These are phyloP conservation scores for Pythium chondricola DNA, from an alignment of 352 stramenopile species.

Conservation along the genomic window DNA sequence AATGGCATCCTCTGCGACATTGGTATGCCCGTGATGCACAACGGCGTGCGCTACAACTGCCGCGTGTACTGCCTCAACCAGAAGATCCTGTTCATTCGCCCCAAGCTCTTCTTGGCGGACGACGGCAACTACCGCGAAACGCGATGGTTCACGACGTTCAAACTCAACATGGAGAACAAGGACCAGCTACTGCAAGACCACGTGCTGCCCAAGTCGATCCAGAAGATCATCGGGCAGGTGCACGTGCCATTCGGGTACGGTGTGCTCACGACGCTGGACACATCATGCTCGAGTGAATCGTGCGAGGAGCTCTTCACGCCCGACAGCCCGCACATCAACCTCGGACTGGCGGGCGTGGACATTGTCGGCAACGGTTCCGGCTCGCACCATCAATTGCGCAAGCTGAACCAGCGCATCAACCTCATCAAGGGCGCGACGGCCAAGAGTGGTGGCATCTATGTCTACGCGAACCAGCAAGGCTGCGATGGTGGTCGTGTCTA, in stretches of 20 bases:
- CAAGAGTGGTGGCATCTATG: constrained; percentile 97
- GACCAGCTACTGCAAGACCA: constrained; percentile 58
- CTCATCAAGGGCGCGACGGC: constrained; percentile 87
- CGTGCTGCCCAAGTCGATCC: constrained; percentile 79
- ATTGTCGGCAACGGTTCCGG: constrained; percentile 98
- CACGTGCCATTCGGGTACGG: constrained; percentile 82
- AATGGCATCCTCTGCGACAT: constrained; percentile 96
- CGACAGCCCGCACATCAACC: constrained; percentile 92
- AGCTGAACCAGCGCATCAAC: constrained; percentile 89
- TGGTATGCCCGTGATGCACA: constrained; percentile 95
- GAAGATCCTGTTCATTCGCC: constrained; percentile 94
- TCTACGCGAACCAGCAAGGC: constrained; percentile 97
- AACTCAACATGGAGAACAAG: constrained; percentile 30
- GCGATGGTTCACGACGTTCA: constrained; percentile 90
- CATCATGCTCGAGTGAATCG: constrained; percentile 89
- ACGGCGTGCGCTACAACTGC: constrained; percentile 97
- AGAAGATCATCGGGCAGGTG: constrained; percentile 66
- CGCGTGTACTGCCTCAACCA: constrained; percentile 92
- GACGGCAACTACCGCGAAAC: constrained; percentile 98
- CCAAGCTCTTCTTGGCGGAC: constrained; percentile 93
- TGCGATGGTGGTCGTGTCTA: constrained; percentile 96
- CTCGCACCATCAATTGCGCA: constrained; percentile 96
- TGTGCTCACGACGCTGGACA: constrained; percentile 82
- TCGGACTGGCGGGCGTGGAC: constrained; percentile 92
- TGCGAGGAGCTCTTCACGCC: constrained; percentile 99